phyloP scores from a whole-genome alignment of 2,329 filamentous ascomycete species.

The Verticillium nubilum region DNA sequence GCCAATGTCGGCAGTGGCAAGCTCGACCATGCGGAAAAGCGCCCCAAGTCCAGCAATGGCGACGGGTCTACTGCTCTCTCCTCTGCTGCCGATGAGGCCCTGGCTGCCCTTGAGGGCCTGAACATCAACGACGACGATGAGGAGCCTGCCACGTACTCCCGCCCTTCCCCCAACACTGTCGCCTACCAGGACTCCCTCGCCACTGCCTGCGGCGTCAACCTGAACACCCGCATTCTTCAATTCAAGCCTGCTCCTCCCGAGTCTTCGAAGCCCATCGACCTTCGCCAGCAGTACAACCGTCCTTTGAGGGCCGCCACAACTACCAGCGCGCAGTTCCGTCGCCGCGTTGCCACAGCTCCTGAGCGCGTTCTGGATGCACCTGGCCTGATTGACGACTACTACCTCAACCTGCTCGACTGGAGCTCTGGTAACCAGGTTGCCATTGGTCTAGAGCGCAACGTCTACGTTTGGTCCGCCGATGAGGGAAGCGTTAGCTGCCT shows the following conservation, averaged over 20 bases:
- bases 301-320: slow-evolving; percentile 75
- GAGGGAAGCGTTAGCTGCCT: slow-evolving; percentile 84
- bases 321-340: slow-evolving; percentile 77
- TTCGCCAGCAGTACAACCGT: slow-evolving; percentile 96
- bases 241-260: slow-evolving; percentile 99
- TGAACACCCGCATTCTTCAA: slow-evolving; percentile 91
- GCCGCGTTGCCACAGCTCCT: slow-evolving; percentile 88
- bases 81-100: slow-evolving; percentile 73
- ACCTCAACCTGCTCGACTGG: slow-evolving; percentile 98
- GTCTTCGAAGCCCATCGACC: slow-evolving; percentile 96
- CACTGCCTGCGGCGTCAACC: slow-evolving; percentile 83
- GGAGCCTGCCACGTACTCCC: slow-evolving; percentile 62
- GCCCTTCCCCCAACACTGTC: slow-evolving; percentile 78
- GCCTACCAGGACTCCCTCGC: slow-evolving; percentile 92
- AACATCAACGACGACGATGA: slow-evolving; percentile 70
- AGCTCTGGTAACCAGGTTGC: slow-evolving; percentile 96
- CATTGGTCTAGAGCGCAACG: slow-evolving; percentile 92
- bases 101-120: slow-evolving; percentile 73
- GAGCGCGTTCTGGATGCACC: slow-evolving; percentile 96
- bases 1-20: slow-evolving; percentile 77
- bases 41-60: slow-evolving; percentile 63
- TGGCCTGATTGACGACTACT: slow-evolving; percentile 96
- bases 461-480: slow-evolving; percentile 98
- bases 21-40: slow-evolving; percentile 65
- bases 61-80: slow-evolving; percentile 75